A percentile compares a stretch with the other conserved stretches of the same genome.
Evolutionary conservation across 768 basidiomycete species (phyloP).

Genomic region (Lactarius sanguifluus): DNA sequence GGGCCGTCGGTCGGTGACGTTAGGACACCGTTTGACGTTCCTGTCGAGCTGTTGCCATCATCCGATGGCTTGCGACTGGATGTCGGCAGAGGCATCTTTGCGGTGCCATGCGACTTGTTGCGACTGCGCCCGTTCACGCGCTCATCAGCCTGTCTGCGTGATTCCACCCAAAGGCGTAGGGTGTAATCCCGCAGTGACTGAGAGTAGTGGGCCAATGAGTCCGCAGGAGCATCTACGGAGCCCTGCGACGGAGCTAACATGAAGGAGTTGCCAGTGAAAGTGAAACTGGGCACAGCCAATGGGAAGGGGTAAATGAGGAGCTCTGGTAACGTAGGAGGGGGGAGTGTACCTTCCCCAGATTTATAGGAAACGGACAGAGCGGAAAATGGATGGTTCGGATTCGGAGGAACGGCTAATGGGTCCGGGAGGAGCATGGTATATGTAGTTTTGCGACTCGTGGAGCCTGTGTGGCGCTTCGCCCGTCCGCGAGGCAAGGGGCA

Average conservation of each 20-base stretch:
- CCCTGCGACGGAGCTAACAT: slow-evolving; percentile 19
- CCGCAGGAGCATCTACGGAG: slow-evolving; percentile 10
- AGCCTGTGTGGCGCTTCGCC: slow-evolving; percentile 21
- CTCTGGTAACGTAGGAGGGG: background rate
- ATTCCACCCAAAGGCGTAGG: slow-evolving; percentile 64
- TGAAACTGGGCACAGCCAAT: background rate
- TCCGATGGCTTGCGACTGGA: background rate
- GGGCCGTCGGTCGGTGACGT: background rate
- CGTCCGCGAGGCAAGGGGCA: slow-evolving; percentile 2
- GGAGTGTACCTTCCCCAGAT: background rate
- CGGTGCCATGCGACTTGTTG: slow-evolving; percentile 26
- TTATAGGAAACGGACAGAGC: slow-evolving; percentile 9
- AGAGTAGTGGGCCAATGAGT: slow-evolving; percentile 51
- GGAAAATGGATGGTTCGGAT: background rate
- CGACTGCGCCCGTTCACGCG: slow-evolving; percentile 30
- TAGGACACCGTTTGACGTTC: background rate
- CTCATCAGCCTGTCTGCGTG: slow-evolving; percentile 58
- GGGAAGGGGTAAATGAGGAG: background rate
- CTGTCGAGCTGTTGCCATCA: background rate
- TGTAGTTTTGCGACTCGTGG: slow-evolving; percentile 1
- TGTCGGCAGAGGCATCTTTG: slow-evolving; percentile 11
- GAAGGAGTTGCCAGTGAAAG: background rate
- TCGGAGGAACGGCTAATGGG: slow-evolving; percentile 12
- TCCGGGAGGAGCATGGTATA: background rate
- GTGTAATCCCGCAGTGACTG: slow-evolving; percentile 68